Base-by-base conservation (phyloP, 108 stramenopile species). In the Pinguiococcus pyrenoidosus region DNA sequence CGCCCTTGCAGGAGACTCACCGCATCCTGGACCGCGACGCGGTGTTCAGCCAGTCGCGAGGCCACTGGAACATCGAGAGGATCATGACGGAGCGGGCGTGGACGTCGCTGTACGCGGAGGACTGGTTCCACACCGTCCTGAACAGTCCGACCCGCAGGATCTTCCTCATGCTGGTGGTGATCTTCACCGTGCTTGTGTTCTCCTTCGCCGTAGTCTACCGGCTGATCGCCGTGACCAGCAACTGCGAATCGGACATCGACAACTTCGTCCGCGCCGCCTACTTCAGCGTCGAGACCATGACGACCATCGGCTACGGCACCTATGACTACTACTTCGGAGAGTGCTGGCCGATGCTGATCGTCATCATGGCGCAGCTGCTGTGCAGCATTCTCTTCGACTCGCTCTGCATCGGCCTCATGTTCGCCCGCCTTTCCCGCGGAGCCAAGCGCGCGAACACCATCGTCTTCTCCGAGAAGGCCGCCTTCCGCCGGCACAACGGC, bases 281-380 rank as follows among this genome's bases (percentile, higher is more conserved):
- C 48, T 92, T 96, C 44, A 73, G 69, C 3, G 72, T 93, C 2
- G 83, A 82, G 21, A 87, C 86, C 32, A 89, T 89, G 83, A 80
- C 88, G 13, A 84, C 87, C 7, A 84, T 93, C 46, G 94, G 94
- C 17, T 96, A 90, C 51, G 89, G 89, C 13, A 81, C 81, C 1
- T 77, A 81, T 21, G 84, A 89, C 56, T 87, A 88, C 68, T 89
- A 85, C 66, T 89, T 92, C 63, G 81, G 77, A 10, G 72, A 74
- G 20, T 92, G 90, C 56, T 86, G 78, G 73, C 66, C 80, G 2
- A 80, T 88, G 26, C 66, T 87, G 32, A 38, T 80, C 17, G 51
- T 89, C n/a, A 82, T 96, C 12, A 64, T 83, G 16, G 28, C 51
- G 20, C 91, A 96, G 69, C 75, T 79, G 13, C 83, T 85, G 41